A percentile compares a stretch with the other conserved stretches of the same genome.
phyloP scores from a whole-genome alignment of 164 flowering plant species.

The Chimonanthus praecox region DNA sequence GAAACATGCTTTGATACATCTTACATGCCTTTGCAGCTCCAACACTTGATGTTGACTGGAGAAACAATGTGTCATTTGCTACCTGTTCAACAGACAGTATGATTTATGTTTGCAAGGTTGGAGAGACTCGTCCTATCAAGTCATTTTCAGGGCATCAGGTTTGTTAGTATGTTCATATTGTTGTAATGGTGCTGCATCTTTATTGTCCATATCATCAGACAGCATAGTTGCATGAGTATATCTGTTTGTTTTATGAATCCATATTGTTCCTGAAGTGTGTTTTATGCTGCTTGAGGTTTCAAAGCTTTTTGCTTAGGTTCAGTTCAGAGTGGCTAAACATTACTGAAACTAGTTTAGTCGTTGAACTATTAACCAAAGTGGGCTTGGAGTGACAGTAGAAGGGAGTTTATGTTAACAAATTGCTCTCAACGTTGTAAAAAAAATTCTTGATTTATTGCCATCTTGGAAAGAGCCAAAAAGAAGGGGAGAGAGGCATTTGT shows the following conservation, averaged over 20 bases:
- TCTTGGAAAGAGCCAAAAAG: too few species aligned
- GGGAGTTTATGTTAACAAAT: too few species aligned
- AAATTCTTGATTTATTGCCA: too few species aligned
- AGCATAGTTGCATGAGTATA: background rate
- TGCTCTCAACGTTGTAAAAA: too few species aligned
- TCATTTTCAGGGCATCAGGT: slow-evolving; percentile 91
- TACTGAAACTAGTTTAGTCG: too few species aligned
- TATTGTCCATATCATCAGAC: background rate
- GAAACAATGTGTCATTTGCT: slow-evolving; percentile 84
- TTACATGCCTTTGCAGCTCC: slow-evolving; percentile 49
- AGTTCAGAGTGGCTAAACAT: too few species aligned
- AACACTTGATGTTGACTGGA: slow-evolving; percentile 98
- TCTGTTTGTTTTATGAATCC: background rate
- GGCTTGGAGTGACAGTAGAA: too few species aligned
- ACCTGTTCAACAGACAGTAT: slow-evolving; percentile 89
- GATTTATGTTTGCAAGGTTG: slow-evolving; percentile 96
- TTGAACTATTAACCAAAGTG: too few species aligned
- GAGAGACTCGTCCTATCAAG: slow-evolving; percentile 71
- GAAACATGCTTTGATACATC: background rate
- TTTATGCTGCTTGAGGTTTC: background rate
- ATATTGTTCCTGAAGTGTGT: background rate
- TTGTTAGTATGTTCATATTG: slow-evolving; percentile 9
- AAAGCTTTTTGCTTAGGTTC: background rate
- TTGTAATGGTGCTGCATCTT: background rate
- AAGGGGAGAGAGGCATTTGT: too few species aligned